These are phyloP conservation scores for Jackrogersella multiformis DNA, from an alignment of 495 filamentous ascomycete species.

Conservation along the genomic window DNA sequence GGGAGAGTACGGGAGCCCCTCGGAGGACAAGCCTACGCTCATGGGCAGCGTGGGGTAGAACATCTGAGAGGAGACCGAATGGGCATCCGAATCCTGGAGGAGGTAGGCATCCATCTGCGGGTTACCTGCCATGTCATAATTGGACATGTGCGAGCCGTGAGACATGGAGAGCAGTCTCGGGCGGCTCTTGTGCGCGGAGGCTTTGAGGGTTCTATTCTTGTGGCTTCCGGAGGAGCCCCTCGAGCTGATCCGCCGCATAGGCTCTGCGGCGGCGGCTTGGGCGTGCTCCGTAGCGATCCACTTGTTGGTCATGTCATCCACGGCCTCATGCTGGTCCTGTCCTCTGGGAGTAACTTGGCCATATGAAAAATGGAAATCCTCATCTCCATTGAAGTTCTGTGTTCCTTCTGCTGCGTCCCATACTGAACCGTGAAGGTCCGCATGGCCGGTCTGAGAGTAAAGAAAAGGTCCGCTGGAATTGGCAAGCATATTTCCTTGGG, in stretches of 20 bases:
- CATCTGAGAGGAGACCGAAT: slow-evolving; percentile 54
- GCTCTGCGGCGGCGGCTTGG: slow-evolving; percentile 51
- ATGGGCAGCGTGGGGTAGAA: slow-evolving; percentile 53
- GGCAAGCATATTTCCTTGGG: slow-evolving; percentile 58
- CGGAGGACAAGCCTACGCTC: slow-evolving; percentile 49
- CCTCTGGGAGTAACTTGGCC: slow-evolving; percentile 60
- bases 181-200: slow-evolving; percentile 55
- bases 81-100: slow-evolving; percentile 57
- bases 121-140: slow-evolving; percentile 62
- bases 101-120: slow-evolving; percentile 58
- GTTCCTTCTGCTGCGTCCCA: slow-evolving; percentile 63
- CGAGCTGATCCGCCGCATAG: slow-evolving; percentile 59
- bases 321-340: slow-evolving; percentile 56
- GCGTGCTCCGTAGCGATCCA: slow-evolving; percentile 52
- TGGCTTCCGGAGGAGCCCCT: slow-evolving; percentile 58
- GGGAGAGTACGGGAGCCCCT: slow-evolving; percentile 54
- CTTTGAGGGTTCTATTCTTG: slow-evolving; percentile 58
- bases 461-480: slow-evolving; percentile 60
- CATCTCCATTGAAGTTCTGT: slow-evolving; percentile 64
- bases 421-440: slow-evolving; percentile 59
- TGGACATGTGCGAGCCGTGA: slow-evolving; percentile 57
- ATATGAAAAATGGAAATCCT: slow-evolving; percentile 59
- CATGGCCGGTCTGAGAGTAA: slow-evolving; percentile 64
- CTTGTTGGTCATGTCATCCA: slow-evolving; percentile 57
- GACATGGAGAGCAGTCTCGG: slow-evolving; percentile 56